phyloP scores from a whole-genome alignment of 768 basidiomycete species.

The Crepidotus variabilis region DNA sequence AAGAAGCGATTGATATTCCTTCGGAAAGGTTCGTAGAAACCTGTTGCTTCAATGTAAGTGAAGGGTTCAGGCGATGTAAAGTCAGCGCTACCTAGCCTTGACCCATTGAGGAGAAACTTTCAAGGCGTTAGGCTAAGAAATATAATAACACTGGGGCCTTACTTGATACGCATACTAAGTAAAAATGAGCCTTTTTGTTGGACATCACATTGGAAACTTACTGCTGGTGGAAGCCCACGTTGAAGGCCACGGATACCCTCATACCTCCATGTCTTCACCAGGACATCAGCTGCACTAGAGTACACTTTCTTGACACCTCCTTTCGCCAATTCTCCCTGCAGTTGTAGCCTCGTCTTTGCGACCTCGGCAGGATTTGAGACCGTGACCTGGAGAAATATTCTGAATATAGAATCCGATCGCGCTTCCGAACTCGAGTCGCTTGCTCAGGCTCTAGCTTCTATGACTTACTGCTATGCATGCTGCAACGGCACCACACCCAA shows the following conservation, averaged over 20 bases:
- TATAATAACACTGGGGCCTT: conserved; percentile 10
- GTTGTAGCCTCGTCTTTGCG: conserved; percentile 91
- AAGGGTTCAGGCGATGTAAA: background rate
- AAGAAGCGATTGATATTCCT: conserved; percentile 61
- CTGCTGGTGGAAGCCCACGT: conserved; percentile 86
- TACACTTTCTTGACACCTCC: conserved; percentile 74
- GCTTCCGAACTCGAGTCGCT: background rate
- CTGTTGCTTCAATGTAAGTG: conserved; percentile 31
- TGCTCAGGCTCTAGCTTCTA: no score
- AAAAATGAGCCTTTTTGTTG: background rate
- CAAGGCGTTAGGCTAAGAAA: conserved; percentile 2
- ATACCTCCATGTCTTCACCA: conserved; percentile 82
- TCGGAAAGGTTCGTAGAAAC: conserved; percentile 95
- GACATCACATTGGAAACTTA: conserved; percentile 33
- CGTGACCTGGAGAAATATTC: conserved; percentile 51
- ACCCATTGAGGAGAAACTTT: conserved; percentile 90
- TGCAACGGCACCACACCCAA: conserved; percentile 86
- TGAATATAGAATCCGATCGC: conserved; percentile 9
- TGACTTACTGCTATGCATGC: conserved; percentile 82
- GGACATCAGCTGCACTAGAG: conserved; percentile 81
- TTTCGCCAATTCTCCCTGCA: conserved; percentile 92
- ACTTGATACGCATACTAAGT: conserved; percentile 88
- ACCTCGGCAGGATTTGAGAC: conserved; percentile 80
- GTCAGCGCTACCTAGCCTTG: conserved; percentile 64
- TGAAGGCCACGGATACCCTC: conserved; percentile 93